Base-by-base conservation (phyloP, 2,329 filamentous ascomycete species). In the Fusarium lateritium region DNA sequence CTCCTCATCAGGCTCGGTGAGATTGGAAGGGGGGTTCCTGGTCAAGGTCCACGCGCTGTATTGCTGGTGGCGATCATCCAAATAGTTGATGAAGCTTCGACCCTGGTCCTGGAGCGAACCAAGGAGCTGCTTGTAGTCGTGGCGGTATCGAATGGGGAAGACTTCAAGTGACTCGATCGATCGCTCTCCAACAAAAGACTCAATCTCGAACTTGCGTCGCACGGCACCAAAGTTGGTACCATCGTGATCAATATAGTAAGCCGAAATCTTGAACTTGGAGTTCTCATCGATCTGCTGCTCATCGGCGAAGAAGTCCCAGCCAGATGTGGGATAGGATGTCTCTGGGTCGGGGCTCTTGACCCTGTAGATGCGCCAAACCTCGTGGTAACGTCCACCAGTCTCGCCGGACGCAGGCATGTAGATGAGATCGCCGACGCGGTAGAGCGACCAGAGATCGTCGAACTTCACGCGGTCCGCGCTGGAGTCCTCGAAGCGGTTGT, bases 231-330 rank as follows among this genome's bases (percentile, higher is more conserved):
- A 82, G 10, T 71, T 65, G 14, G 71, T 76, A 1, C 82, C 82
- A 15, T 83, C 79, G 58, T 82, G 78, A 47, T 83, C 81, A 38
- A 83, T 79, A 66, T 82, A 81, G 61, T 83, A 83, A 10, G 79
- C 77, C 3, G 74, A 79, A 40, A 82, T 75, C 36, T 68, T 76
- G 61, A 81, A 81, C 21, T 68, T 74, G 21, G 71, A 71, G 53
- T 77, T 76, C 22, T 76, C 71, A 7, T 74, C 70, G 5, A 68
- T 40, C 19, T 78, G 69, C 33, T 76, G 70, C 15, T 81, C 78
- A 21, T 81, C 78, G 4, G 68, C 72, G 36, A 78, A 77, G 36
- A 81, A 79, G 11, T 79, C 78, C 77, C 78, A 81, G 17, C 76
- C 67, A n/a, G 65, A 72, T 0, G 71, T 67, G 2, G 76, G 75